Base-by-base conservation (phyloP, 305 asterid genomes). In the Coffea humblotiana region DNA sequence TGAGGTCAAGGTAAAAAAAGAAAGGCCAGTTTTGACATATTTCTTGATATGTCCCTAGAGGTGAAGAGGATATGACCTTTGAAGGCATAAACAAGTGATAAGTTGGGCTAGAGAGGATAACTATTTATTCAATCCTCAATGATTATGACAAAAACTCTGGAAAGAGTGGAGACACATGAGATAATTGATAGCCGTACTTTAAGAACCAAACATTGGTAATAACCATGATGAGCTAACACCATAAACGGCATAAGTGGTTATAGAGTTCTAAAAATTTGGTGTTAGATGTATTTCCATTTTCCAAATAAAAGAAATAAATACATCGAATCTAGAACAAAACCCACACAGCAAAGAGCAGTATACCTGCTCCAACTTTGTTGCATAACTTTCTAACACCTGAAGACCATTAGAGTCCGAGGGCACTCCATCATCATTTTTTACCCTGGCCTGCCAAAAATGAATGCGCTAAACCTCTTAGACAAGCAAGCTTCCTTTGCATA, bases 331-430 rank as follows among this genome's bases (percentile, higher is more conserved):
- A 73, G 8, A 45, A 8, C 14, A 37, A 63, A 3, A 45, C n/a
- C 29, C 78, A n/a, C 15, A 19, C 60, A 76, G 45, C 71, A 72
- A 76, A 71, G 65, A 65, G 51, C 75, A 82, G 74, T 78, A 27
- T 69, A 92, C 97, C 94, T 91, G 91, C 51, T 90, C 92, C 54
- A 91, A 72, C 82, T 89, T 86, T 21, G 94, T 76, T 51, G 87
- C 86, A 86, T 84, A 89, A 68, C 81, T 86, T 68, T 86, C 89
- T 82, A 84, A 66, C 40, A 43, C 79, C 67, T 71, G 89, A 79
- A 74, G 80, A 65, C 45, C 75, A 77, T 70, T 82, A 54, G 90
- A 76, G 78, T 80, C 90, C 58, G 85, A 76, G 63, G 56, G 89
- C 87, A 85, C 29, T 78, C 81, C 83, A 52, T 85, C 78, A 65